Evolutionary conservation across 192 early-diverging fungal genomes (phyloP), one percentile per base, ranked within the genome.

Genomic region (Podila minutissima): DNA sequence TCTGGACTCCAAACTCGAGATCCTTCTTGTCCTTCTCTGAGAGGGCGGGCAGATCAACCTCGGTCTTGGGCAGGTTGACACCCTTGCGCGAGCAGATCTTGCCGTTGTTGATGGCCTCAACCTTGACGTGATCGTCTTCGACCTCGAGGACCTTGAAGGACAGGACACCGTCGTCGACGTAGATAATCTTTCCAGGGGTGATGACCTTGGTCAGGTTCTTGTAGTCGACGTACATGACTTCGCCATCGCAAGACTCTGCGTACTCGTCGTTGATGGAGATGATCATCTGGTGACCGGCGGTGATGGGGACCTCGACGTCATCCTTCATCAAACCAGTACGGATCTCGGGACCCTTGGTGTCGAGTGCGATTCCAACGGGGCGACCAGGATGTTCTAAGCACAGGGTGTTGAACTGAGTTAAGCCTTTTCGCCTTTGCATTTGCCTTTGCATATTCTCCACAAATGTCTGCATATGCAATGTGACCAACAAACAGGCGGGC

Each of bases 11-110:
- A 89, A 99, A 99, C 37, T 67, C 70, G 66, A 99, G 86, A 77
- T 99, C 97, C 7, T 84, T 77, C 83, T 95, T 95, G 83, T 99
- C 97, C 89, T 98, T 99, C 60, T 93, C 94, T 9, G 97, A 97
- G 66, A 99, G 93, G 2, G 97, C 97, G 12, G 97, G 97, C 55
- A 99, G 89, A 82, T 98, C 95, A 31, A 99, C 95, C 58, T 88
- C 82, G n/a, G 95, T 95, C 33, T 92, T 91, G 12, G 97, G 97
- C 65, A 99, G 87, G 84, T 99, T 99, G 66, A 99, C 95, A 69
- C 97, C 97, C 86, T 99, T 99, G 81, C 91, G 94, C 67, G 92
- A 93, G 68, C 93, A 92, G 55, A 99, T 88, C 67, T 89, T 89
- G 62, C 97, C 97, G 82, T 94, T 92, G 85, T 97, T 97, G 71